Base-by-base conservation (phyloP, 73 alveolate species). In the Paramecium sonneborni region DNA sequence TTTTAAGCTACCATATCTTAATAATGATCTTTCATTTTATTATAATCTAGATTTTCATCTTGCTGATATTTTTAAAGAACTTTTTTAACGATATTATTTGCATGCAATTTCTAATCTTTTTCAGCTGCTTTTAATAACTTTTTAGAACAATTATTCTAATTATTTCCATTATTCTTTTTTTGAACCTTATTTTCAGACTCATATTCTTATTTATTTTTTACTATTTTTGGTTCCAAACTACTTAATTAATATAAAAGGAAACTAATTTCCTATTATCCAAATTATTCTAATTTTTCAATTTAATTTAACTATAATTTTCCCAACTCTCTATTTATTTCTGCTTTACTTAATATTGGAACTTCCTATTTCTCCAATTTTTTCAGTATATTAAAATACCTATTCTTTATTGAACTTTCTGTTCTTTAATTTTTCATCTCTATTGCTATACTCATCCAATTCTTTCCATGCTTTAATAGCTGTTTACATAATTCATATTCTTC, bases 401-500 rank as follows among this genome's bases (percentile, higher is more conserved):
- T 72, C 57, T 72, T 72, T 34, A 72, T 34, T 0, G 55, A 35
- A 32, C 84, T 62, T 21, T 72, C 86, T 72, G 86, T 32, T 72
- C 58, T 72, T 30, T 38, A 21, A 72, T 72, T 30, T 21, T 72
- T 72, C 58, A 72, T 21, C 24, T 72, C 57, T 12, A 21, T n/a
- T 37, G 57, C 58, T 18, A 72, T 35, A 72, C 18, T 72, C 52
- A 72, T 37, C 86, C 86, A 72, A 38, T 72, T 72, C 18, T 72
- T 72, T 8, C 86, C 86, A 23, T 38, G 57, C 35, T 72, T 38
- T 10, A 72, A 41, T 34, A 72, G 12, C 18, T 21, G 4, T 38
- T 18, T 72, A 9, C 38, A 21, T 72, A 72, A 72, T 38, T 72
- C 35, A 35, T 35, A 37, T 72, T 72, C 86, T 34, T 72, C 86